Evolutionary conservation across 176 grass and related monocot genomes (phyloP).

Genomic region (Oryza meridionalis): DNA sequence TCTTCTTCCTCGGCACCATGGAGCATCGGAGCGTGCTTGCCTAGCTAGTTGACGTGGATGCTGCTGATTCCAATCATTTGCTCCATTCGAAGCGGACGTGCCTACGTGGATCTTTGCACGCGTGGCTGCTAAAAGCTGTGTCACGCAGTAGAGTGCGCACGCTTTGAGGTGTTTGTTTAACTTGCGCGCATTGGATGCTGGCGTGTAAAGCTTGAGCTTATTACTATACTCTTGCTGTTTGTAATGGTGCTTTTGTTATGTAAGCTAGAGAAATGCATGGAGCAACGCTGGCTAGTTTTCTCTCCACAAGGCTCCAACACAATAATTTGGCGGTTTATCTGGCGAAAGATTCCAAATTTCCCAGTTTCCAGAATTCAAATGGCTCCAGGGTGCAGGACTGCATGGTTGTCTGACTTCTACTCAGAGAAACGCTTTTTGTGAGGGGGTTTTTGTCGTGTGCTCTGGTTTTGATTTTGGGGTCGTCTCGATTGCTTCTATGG

Average conservation of each 20-base stretch:
- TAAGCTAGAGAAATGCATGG: not conserved
- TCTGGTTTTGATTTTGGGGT: slow-evolving; percentile 6
- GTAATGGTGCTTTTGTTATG: not conserved
- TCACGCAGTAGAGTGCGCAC: not conserved
- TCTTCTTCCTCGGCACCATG: not conserved
- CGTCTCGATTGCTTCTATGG: not conserved
- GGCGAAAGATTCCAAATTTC: slow-evolving; percentile 39
- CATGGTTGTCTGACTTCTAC: not conserved
- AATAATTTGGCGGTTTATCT: slow-evolving; percentile 7
- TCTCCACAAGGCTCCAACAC: slow-evolving; percentile 2
- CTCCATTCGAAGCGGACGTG: not conserved
- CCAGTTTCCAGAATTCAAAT: slow-evolving; percentile 53
- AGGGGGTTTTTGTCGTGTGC: not conserved
- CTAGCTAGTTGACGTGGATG: slow-evolving; percentile 30
- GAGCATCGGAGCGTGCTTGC: not conserved
- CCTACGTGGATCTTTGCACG: slow-evolving; percentile 46
- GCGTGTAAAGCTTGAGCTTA: not conserved
- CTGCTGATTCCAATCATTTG: slow-evolving; percentile 8
- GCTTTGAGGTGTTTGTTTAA: slow-evolving; percentile 21
- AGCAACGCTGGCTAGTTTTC: not conserved
- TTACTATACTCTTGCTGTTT: not conserved
- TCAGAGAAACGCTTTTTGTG: not conserved
- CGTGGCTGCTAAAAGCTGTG: slow-evolving; percentile 35
- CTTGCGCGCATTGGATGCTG: slow-evolving; percentile 18
- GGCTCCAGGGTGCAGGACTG: not conserved